Base-by-base conservation (phyloP, 495 filamentous ascomycete species). In the Trichoderma orchidacearum region DNA sequence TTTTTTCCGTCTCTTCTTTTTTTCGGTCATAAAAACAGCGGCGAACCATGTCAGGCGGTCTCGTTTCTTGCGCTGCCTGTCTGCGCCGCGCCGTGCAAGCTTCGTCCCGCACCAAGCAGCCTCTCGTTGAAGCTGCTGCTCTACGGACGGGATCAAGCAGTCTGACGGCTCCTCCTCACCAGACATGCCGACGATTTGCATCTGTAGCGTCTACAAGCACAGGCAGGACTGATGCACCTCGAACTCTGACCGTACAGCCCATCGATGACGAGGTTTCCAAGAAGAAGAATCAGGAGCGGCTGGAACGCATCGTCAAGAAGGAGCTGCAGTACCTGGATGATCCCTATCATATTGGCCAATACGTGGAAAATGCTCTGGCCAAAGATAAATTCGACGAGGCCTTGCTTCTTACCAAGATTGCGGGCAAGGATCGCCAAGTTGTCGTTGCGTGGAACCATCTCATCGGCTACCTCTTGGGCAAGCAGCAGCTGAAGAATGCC, bases 381-480 rank as follows among this genome's bases (percentile, higher is more conserved):
- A 66, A 72, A 31, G 78, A 75, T 30, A 70, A 85, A 17, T 70
- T 75, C 29, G 74, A 78, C 8, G 80, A 89, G 62, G 90, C 90
- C 25, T 63, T 80, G 25, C 69, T 74, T 8, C 57, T 95, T 58
- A 76, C 86, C n/a, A 81, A 83, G 51, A 67, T 72, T 59, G 86
- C 85, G 27, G 85, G 83, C 63, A 79, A 76, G 58, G 55, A 71
- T 12, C 71, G 77, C 55, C 74, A 80, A 41, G 83, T 82, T 56
- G 68, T 76, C 9, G 88, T 90, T 53, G 84, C 84, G 52, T 97
- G 92, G 92, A 96, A 96, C 71, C 80, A 87, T 67, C 62, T 95
- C 29, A 80, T 96, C 51, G 80, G 87, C 36, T 83, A 86, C 64
- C 75, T 80, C 54, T 70, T 95, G 71, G 71, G 77, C 13, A 69